These are phyloP conservation scores for Lodderomyces metapsilosis DNA, from an alignment of 1,139 yeast genomes.

Conservation along the genomic window DNA sequence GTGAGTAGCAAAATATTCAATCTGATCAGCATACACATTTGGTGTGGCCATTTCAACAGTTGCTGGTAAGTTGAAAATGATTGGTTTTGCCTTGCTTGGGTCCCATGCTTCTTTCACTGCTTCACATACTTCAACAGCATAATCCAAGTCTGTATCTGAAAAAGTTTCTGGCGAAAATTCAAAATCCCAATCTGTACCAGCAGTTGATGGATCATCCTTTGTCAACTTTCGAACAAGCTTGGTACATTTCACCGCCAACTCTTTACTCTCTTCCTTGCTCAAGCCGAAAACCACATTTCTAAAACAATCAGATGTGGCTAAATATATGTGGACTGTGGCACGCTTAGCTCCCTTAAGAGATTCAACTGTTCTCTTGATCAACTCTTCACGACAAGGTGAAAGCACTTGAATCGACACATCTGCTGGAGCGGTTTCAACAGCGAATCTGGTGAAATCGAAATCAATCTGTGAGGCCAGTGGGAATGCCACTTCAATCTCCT, in stretches of 20 bases:
- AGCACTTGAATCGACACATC: conserved; percentile 92
- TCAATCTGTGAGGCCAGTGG: conserved; percentile 96
- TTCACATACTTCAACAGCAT: conserved; percentile 82
- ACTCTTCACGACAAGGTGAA: conserved; percentile 88
- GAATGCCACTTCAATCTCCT: conserved; percentile 95
- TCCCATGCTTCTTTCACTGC: conserved; percentile 96
- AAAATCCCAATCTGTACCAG: conserved; percentile 79
- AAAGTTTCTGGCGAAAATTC: conserved; percentile 97
- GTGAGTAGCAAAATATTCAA: conserved; percentile 80
- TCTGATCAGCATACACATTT: conserved; percentile 93
- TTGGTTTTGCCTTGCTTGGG: conserved; percentile 78
- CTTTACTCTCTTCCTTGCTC: conserved; percentile 75
- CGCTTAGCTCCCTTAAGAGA: conserved; percentile 83
- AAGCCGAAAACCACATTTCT: conserved; percentile 88
- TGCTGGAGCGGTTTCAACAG: conserved; percentile 88
- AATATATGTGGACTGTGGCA: conserved; percentile 87
- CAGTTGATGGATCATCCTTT: conserved; percentile 77
- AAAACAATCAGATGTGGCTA: conserved; percentile 90
- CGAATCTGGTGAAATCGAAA: conserved; percentile 91
- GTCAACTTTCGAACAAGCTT: conserved; percentile 78
- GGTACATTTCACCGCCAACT: conserved; percentile 80
- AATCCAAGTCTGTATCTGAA: conserved; percentile 84
- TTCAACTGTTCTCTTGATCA: conserved; percentile 86
- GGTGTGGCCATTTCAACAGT: conserved; percentile 97
- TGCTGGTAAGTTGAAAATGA: conserved; percentile 94